These are phyloP conservation scores for Cicer cuneatum DNA, from an alignment of 306 rosid genomes.

Conservation along the genomic window DNA sequence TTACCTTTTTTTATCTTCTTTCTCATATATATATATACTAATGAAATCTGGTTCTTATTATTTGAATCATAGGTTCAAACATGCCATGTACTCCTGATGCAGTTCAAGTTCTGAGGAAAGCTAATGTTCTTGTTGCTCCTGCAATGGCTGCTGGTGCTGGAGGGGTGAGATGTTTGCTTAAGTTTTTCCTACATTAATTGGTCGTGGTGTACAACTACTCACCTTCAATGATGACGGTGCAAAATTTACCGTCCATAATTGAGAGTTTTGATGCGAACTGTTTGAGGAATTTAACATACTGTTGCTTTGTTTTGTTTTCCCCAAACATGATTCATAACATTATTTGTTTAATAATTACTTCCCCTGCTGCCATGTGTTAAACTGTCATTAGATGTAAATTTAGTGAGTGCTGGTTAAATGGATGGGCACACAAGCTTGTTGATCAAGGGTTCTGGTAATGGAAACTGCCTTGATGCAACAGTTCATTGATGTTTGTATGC, in stretches of 20 bases:
- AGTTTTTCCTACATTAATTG: constrained; percentile 33
- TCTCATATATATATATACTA: constrained; percentile 12
- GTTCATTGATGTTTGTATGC: neutral
- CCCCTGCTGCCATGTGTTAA: neutral
- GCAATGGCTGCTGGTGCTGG: constrained; percentile 99
- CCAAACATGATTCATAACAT: neutral
- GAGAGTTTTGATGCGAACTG: constrained; percentile 9
- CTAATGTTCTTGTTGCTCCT: constrained; percentile 90
- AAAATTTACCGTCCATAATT: constrained; percentile 18
- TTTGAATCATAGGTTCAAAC: constrained; percentile 75
- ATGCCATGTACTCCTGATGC: constrained; percentile 97
- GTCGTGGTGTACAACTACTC: neutral
- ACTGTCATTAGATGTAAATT: constrained; percentile 11
- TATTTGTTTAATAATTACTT: constrained; percentile 6
- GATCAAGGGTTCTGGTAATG: neutral
- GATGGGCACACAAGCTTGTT: neutral
- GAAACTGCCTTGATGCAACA: neutral
- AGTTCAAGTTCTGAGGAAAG: constrained; percentile 85
- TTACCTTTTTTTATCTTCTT: constrained; percentile 13
- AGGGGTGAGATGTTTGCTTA: constrained; percentile 76
- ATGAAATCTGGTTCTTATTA: constrained; percentile 31
- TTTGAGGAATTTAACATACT: constrained; percentile 18
- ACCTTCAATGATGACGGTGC: constrained; percentile 14
- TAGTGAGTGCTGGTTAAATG: neutral
- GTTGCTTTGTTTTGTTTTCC: constrained; percentile 11